Evolutionary conservation across 495 filamentous ascomycete species (phyloP).

Genomic region (Terfezia claveryi): DNA sequence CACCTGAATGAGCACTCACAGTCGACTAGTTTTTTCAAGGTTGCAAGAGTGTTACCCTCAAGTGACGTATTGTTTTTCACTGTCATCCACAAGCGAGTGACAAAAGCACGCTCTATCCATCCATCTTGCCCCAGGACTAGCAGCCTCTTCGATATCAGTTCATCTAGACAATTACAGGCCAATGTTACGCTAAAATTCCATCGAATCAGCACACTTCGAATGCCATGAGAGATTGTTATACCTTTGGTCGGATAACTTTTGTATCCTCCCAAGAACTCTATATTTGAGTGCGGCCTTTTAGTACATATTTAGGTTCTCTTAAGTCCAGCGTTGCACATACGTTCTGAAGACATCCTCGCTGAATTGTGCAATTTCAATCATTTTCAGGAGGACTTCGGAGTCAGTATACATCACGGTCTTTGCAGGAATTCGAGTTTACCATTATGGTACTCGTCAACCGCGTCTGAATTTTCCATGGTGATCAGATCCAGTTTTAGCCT

Average conservation of each 20-base stretch:
- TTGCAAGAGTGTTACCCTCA: slow-evolving; percentile 9
- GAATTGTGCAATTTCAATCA: slow-evolving; percentile 29
- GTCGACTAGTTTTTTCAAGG: slow-evolving; percentile 21
- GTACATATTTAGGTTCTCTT: too few species aligned
- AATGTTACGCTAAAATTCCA: slow-evolving; percentile 11
- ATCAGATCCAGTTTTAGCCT: slow-evolving; percentile 50
- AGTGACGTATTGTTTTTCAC: slow-evolving; percentile 20
- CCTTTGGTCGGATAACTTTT: slow-evolving; percentile 35
- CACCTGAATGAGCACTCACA: too few species aligned
- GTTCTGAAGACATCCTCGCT: slow-evolving; percentile 44
- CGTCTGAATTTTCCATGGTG: slow-evolving; percentile 6
- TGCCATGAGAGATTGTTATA: background rate
- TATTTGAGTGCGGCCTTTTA: too few species aligned
- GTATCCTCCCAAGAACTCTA: slow-evolving; percentile 40
- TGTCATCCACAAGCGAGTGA: slow-evolving; percentile 39
- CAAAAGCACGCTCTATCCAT: slow-evolving; percentile 41
- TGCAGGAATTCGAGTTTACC: too few species aligned
- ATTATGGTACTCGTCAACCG: slow-evolving; percentile 28
- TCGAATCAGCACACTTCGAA: too few species aligned
- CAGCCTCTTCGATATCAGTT: slow-evolving; percentile 30
- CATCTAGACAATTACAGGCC: slow-evolving; percentile 34
- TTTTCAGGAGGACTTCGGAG: slow-evolving; percentile 24
- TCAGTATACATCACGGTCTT: too few species aligned
- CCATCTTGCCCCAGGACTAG: slow-evolving; percentile 23
- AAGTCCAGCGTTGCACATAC: background rate